Base-by-base conservation (phyloP, 2,329 filamentous ascomycete species). In the Ascochyta pisi region DNA sequence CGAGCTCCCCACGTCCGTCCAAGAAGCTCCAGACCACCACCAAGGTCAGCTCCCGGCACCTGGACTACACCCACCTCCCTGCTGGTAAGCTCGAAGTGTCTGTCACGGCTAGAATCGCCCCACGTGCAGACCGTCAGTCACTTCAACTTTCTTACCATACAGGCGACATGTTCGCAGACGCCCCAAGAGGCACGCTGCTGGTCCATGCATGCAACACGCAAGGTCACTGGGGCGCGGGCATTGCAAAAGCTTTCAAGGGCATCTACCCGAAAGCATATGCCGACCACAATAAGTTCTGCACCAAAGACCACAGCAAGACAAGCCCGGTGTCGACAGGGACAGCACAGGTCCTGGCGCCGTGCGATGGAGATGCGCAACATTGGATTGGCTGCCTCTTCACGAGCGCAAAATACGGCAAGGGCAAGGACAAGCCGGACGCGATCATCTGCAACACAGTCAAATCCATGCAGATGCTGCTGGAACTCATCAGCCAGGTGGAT, bases 311-410 rank as follows among this genome's bases (percentile, higher is more conserved):
- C 39, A 42, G 57, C 29, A 64, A 64, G 15, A 44, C 63, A 8
- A 61, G 68, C 7, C 64, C 70, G 0, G 64, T 73, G 1, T 68
- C 73, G 0, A 66, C 73, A 0, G 83, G 83, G 1, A 84, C 80
- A 0, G 77, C 81, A 2, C 74, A 84, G 0, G 70, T 87, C 2
- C 86, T 87, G 24, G 77, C 81, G 4, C 83, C 84, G 0, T 76
- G 78, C 31, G 65, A 78, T 4, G 74, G 69, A 1, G 62, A 51
- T 5, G 50, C 45, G 22, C 69, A 71, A 12, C 82, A 85, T 51
- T 87, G 82, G 79, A 79, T 88, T 24, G 81, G 82, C 0, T 87
- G 85, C 60, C 69, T 88, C 0, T 87, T 87, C 60, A 87, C 84
- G 0, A 85, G 82, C 2, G 66, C 71, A 3, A 71, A 72, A 2